These are phyloP conservation scores for Penicillium verhagenii DNA, from an alignment of 495 filamentous ascomycete genomes.

Conservation along the genomic window DNA sequence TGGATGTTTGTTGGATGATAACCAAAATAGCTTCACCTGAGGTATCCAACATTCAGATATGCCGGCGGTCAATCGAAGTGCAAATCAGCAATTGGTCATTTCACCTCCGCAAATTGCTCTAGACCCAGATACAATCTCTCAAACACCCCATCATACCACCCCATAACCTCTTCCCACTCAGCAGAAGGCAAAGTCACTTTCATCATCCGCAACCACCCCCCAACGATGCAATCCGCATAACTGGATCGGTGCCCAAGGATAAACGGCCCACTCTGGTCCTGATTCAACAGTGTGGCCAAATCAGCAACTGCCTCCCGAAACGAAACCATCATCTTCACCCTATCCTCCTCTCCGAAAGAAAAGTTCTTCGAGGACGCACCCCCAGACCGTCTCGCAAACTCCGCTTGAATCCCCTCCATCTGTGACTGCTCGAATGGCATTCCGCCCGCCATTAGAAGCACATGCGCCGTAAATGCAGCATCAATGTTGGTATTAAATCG, in stretches of 20 bases:
- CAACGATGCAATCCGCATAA: slow-evolving; percentile 65
- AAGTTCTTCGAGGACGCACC: slow-evolving; percentile 49
- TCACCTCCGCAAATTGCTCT: slow-evolving; percentile 28
- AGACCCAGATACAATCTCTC: slow-evolving; percentile 47
- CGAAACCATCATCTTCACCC: slow-evolving; percentile 33
- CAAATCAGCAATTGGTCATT: slow-evolving; percentile 9
- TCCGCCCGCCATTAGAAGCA: slow-evolving; percentile 26
- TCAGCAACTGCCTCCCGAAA: slow-evolving; percentile 42
- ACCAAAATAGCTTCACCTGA: too few relatives aligned
- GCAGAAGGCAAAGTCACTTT: slow-evolving; percentile 26
- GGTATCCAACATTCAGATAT: too few relatives aligned
- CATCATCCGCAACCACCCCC: slow-evolving; percentile 57
- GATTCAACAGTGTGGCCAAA: slow-evolving; percentile 43
- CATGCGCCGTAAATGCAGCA: slow-evolving; percentile 44
- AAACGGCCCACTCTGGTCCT: slow-evolving; percentile 47
- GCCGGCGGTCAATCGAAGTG: too few relatives aligned
- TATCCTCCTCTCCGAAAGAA: slow-evolving; percentile 36
- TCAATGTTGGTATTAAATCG: slow-evolving; percentile 52
- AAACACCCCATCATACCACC: slow-evolving; percentile 53
- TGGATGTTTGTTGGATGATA: too few relatives aligned
- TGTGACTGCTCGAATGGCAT: slow-evolving; percentile 47
- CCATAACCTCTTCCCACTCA: slow-evolving; percentile 51
- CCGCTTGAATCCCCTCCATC: slow-evolving; percentile 39
- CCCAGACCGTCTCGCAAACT: slow-evolving; percentile 47
- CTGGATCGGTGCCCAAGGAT: slow-evolving; percentile 42